A percentile compares a stretch with the other conserved stretches of the same genome.
phyloP scores from a whole-genome alignment of 2,329 filamentous ascomycete species.

The Verticillium nonalfalfae region DNA sequence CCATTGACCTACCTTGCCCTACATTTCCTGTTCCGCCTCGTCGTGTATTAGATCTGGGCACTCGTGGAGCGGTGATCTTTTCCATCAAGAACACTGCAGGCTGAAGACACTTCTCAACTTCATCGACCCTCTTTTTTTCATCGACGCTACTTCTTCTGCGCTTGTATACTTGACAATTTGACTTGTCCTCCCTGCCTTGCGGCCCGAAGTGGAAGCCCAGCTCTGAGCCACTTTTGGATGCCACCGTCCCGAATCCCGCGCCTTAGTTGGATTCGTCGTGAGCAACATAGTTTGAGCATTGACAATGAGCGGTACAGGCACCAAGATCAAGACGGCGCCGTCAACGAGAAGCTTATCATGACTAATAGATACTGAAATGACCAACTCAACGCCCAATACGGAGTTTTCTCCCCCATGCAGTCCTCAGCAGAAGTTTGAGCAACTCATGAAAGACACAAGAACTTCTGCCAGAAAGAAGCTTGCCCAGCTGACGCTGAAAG shows the following conservation, averaged over 20 bases:
- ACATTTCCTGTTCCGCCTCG: not conserved
- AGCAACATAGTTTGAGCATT: not conserved
- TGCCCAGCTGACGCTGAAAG: conserved; percentile 44
- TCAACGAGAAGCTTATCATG: conserved; percentile 5
- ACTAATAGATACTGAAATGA: conserved; percentile 14
- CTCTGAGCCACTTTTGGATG: conserved; percentile 19
- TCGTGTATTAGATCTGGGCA: not conserved
- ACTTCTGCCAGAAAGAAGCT: conserved; percentile 41
- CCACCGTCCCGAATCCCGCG: conserved; percentile 11
- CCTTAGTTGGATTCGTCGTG: not conserved
- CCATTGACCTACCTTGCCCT: not conserved
- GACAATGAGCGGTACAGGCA: not conserved
- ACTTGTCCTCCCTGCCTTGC: not conserved
- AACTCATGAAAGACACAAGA: conserved; percentile 29
- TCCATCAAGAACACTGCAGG: not conserved
- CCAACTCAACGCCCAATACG: conserved; percentile 41
- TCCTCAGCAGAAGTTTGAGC: conserved; percentile 27
- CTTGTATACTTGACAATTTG: not conserved
- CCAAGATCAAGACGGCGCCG: not conserved
- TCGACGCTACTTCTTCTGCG: not conserved
- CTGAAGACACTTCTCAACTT: not conserved
- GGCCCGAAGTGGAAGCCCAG: not conserved
- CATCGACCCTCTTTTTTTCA: not conserved
- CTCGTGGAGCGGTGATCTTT: not conserved
- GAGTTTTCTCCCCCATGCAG: conserved; percentile 41